Conservation (phyloP, 495 filamentous ascomycete genomes). For the Penicillium paradoxum region DNA sequence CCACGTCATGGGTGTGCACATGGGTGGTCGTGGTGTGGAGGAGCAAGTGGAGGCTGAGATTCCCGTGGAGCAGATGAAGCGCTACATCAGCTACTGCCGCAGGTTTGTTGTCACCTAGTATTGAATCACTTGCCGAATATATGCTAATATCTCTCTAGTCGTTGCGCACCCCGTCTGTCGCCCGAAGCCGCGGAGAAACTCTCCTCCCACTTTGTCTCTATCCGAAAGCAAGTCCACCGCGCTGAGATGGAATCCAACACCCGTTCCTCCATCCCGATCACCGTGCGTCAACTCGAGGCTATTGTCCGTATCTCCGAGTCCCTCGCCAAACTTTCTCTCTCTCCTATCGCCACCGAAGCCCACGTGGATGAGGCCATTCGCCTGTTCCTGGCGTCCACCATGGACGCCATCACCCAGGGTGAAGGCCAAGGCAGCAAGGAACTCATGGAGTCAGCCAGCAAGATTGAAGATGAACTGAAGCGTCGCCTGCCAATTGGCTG, state of each 20-base stretch:
- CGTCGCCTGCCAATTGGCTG: slow-evolving; percentile 88
- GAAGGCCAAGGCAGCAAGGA: slow-evolving; percentile 76
- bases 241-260: slow-evolving; percentile 80
- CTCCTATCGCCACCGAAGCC: slow-evolving; percentile 75
- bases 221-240: slow-evolving; percentile 89
- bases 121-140: neutral
- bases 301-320: slow-evolving; percentile 97
- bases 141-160: slow-evolving; percentile 51
- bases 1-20: slow-evolving; percentile 97
- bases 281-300: slow-evolving; percentile 92
- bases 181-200: slow-evolving; percentile 94
- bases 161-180: slow-evolving; percentile 88
- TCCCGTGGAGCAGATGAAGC: slow-evolving; percentile 92
- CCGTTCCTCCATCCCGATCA: slow-evolving; percentile 93
- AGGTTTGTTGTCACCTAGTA: slow-evolving; percentile 52
- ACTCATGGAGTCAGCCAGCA: slow-evolving; percentile 79
- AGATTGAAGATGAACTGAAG: slow-evolving; percentile 88
- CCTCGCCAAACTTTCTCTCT: slow-evolving; percentile 84
- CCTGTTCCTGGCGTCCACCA: slow-evolving; percentile 92
- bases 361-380: slow-evolving; percentile 98
- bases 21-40: slow-evolving; percentile 81
- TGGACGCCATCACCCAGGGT: slow-evolving; percentile 95
- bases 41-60: slow-evolving; percentile 82
- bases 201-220: slow-evolving; percentile 93
- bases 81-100: slow-evolving; percentile 97